Evolutionary conservation across 2,329 filamentous ascomycete species (phyloP).

Genomic region (Calonectria montana): DNA sequence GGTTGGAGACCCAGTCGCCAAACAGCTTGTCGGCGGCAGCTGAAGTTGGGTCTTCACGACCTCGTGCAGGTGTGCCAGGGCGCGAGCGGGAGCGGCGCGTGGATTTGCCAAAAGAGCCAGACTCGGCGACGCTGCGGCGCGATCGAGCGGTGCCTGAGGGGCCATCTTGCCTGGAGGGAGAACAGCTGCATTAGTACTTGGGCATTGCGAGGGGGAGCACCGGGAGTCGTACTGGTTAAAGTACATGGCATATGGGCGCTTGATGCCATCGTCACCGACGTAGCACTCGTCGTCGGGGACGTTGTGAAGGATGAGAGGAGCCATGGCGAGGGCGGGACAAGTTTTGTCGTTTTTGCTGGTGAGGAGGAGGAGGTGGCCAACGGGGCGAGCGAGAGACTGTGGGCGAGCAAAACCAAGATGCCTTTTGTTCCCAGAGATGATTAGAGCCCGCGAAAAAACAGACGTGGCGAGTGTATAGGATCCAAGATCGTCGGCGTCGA

Average conservation of each 20-base stretch:
- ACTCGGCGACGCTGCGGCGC: constrained; percentile 67
- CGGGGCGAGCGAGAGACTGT: not conserved
- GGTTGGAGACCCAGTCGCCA: constrained; percentile 66
- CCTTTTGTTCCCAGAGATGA: not conserved
- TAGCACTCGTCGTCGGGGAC: constrained; percentile 77
- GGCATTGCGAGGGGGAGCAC: not conserved
- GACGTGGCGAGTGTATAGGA: not conserved
- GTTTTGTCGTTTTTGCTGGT: not conserved
- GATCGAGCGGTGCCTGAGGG: constrained; percentile 60
- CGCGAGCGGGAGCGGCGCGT: constrained; percentile 71
- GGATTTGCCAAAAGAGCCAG: constrained; percentile 76
- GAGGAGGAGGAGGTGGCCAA: constrained; percentile 2
- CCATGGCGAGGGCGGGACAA: constrained; percentile 55
- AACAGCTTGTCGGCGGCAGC: constrained; percentile 72
- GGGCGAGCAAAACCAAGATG: not conserved
- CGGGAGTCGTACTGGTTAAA: constrained; percentile 66
- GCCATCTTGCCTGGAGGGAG: constrained; percentile 61
- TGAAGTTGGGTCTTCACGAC: constrained; percentile 70
- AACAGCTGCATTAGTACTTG: constrained; percentile 13
- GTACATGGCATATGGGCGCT: constrained; percentile 74
- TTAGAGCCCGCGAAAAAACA: not conserved
- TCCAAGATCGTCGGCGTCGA: not conserved
- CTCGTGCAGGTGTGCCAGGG: constrained; percentile 67
- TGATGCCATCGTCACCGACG: constrained; percentile 72
- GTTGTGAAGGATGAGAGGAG: constrained; percentile 75